Evolutionary conservation across 2,329 filamentous ascomycete species (phyloP), one percentile per base, ranked within the genome.

Genomic region (Teratosphaeria gauchensis): DNA sequence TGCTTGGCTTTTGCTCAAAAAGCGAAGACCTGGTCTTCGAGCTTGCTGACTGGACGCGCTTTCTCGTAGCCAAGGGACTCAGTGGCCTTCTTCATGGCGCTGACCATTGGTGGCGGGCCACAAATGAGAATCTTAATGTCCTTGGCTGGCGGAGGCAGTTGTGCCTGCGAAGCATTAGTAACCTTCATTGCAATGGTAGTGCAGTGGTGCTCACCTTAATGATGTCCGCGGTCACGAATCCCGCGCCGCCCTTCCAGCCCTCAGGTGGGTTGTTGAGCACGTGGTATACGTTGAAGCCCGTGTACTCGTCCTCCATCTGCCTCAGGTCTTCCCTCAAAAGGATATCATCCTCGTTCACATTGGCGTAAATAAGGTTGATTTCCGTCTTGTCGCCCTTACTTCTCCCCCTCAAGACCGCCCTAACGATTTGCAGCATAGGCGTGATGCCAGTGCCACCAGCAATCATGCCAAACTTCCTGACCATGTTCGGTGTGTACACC

Each of bases 381-480:
- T 96, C 81, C 61, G 94, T 99, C 72, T 79, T 92, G 55, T 85
- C 79, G 57, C 85, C 81, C 66, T 77, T 79, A 61, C 75, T 75
- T 57, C 72, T 63, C 11, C 71, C 71, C 32, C 72, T 62, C 51
- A 71, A 84, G 67, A 97, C 91, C 60, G 92, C 94, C 69, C 91
- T 88, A 73, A 96, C 86, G 68, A 99, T 85, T 80, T 99, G 94
- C 63, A 97, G 83, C 94, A 99, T 99, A 61, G 94, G 94, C 9
- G 94, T 97, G 75, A 99, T 97, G 67, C 94, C 94, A 35, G 94
- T 97, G 65, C 94, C 94, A 66, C 94, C 94, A 64, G 94, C 91
- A 72, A 99, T 90, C 94, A 99, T 99, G 72, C 92, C 94, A 67
- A 99, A 95, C 76, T 89, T 89, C 64, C 89, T 87, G 68, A 92